phyloP scores from a whole-genome alignment of 441 rosid genomes.

The Pelargonium cotyledonis region DNA sequence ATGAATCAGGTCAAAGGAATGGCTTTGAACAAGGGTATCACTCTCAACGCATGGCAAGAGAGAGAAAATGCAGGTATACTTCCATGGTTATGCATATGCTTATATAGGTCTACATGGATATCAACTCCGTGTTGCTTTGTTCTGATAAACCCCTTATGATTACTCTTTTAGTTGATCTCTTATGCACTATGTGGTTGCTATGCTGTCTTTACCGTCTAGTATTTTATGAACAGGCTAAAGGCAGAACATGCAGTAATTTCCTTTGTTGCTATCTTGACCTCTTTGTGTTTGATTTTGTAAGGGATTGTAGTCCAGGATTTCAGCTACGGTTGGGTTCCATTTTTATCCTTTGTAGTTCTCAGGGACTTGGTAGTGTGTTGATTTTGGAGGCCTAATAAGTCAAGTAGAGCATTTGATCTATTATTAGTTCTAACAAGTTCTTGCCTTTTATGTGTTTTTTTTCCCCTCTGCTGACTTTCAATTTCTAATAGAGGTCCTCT shows the following conservation, averaged over 20 bases:
- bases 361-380: too few species aligned
- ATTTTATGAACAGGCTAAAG: neutral
- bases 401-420: too few species aligned
- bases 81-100: neutral
- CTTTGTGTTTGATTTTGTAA: neutral
- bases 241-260: neutral
- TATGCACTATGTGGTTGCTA: neutral
- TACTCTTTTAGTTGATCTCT: neutral
- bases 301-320: neutral
- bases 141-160: neutral
- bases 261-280: neutral
- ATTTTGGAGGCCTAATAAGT: too few species aligned
- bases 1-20: constrained; percentile 75
- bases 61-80: constrained; percentile 66
- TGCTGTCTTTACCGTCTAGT: neutral
- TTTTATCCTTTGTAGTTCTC: too few species aligned
- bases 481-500: too few species aligned
- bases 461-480: too few species aligned
- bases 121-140: neutral
- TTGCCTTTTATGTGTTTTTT: too few species aligned
- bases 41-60: constrained; percentile 52
- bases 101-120: neutral
- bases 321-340: neutral
- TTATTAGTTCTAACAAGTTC: too few species aligned
- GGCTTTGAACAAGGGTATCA: constrained; percentile 71